Percentiles rank a stretch among this genome's conserved stretches.
phyloP scores from a whole-genome alignment of 352 stramenopile species.

The Globisporangium heterothallicum region DNA sequence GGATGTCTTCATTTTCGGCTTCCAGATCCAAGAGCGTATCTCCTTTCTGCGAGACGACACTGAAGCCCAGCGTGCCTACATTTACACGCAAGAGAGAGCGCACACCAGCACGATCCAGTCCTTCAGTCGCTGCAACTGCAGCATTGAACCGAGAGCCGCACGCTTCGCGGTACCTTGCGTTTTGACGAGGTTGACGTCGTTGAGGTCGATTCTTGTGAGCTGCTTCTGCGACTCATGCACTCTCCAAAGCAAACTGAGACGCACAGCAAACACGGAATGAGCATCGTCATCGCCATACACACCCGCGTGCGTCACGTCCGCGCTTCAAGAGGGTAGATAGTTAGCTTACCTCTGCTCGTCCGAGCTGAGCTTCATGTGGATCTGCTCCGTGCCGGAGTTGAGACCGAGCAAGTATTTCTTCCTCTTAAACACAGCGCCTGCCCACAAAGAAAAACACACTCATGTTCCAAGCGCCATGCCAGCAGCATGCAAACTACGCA shows the following conservation, averaged over 20 bases:
- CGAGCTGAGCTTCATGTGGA: slow-evolving; percentile 53
- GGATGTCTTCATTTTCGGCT: slow-evolving; percentile 49
- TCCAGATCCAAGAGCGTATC: slow-evolving; percentile 70
- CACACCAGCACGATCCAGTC: neutral
- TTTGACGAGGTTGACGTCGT: slow-evolving; percentile 46
- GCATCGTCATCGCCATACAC: neutral
- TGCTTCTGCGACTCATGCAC: slow-evolving; percentile 47
- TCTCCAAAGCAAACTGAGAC: slow-evolving; percentile 61
- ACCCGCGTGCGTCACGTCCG: neutral
- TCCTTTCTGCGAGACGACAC: slow-evolving; percentile 52
- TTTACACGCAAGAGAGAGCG: neutral
- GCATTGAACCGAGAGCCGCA: neutral
- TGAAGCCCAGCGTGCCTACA: slow-evolving; percentile 36
- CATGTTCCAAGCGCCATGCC: too few species aligned
- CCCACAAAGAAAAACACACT: neutral
- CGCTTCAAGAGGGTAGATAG: too few species aligned
- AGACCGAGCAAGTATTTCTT: slow-evolving; percentile 76
- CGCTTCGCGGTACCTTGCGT: slow-evolving; percentile 26
- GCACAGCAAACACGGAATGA: neutral
- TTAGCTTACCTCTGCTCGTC: slow-evolving; percentile 47
- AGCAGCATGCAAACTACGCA: neutral
- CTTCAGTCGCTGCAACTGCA: too few species aligned
- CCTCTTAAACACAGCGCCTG: slow-evolving; percentile 62
- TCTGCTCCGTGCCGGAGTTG: slow-evolving; percentile 50
- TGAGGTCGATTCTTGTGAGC: slow-evolving; percentile 42